A percentile compares a stretch with the other conserved stretches of the same genome.
phyloP scores from a whole-genome alignment of 2,329 filamentous ascomycete genomes.

The Truncatella angustata region DNA sequence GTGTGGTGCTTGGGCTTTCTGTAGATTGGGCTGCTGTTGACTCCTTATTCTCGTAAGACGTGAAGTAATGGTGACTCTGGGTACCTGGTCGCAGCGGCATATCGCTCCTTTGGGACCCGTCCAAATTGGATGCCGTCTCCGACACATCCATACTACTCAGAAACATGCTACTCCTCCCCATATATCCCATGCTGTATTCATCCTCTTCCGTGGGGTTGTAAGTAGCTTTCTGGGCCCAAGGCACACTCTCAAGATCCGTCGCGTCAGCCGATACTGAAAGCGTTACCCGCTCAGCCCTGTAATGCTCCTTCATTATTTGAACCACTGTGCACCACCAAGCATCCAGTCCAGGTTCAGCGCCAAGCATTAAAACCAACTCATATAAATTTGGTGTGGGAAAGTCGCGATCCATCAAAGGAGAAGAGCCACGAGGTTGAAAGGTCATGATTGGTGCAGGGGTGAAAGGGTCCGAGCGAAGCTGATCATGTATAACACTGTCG shows the following conservation, averaged over 20 bases:
- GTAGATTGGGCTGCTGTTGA: constrained; percentile 23
- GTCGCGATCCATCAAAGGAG: constrained; percentile 49
- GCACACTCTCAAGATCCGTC: constrained; percentile 95
- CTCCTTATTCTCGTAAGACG: constrained; percentile 56
- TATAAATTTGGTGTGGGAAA: constrained; percentile 86
- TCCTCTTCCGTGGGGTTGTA: constrained; percentile 69
- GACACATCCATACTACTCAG: constrained; percentile 37
- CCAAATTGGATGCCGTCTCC: constrained; percentile 30
- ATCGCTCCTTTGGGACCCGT: constrained; percentile 22
- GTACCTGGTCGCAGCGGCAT: constrained; percentile 44
- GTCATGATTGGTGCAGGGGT: constrained; percentile 62
- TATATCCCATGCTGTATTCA: constrained; percentile 59
- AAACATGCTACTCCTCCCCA: constrained; percentile 51
- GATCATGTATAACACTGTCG: constrained; percentile 47
- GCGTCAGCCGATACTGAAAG: constrained; percentile 85
- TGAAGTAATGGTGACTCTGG: constrained; percentile 59
- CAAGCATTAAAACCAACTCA: constrained; percentile 76
- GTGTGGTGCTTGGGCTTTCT: constrained; percentile 24
- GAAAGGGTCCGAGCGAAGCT: constrained; percentile 56
- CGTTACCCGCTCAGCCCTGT: constrained; percentile 81
- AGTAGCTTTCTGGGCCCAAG: constrained; percentile 94
- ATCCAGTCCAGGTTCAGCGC: constrained; percentile 81
- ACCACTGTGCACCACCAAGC: constrained; percentile 91
- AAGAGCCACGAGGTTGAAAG: constrained; percentile 57
- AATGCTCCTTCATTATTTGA: constrained; percentile 77